These are phyloP conservation scores for Coemansia asiatica DNA, from an alignment of 192 early-diverging fungal species.

Conservation along the genomic window DNA sequence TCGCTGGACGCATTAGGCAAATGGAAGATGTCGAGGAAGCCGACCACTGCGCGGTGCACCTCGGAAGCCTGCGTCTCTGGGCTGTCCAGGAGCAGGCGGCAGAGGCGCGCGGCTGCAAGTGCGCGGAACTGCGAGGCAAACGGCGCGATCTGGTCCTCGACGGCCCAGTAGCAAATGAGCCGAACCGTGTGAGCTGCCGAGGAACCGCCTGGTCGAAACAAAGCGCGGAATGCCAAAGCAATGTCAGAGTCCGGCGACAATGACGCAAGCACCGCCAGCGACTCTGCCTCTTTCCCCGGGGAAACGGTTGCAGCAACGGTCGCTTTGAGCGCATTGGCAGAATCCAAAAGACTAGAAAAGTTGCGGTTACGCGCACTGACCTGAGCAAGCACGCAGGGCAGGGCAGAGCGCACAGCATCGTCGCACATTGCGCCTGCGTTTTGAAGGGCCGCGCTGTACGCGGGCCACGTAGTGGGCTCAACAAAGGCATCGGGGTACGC, in stretches of 20 bases:
- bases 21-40: slow-evolving; percentile 34
- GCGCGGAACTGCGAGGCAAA: slow-evolving; percentile 17
- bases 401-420: not conserved
- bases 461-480: slow-evolving; percentile 46
- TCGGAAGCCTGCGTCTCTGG: not conserved
- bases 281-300: not conserved
- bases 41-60: slow-evolving; percentile 30
- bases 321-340: not conserved
- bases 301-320: not conserved
- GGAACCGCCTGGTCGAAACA: slow-evolving; percentile 5
- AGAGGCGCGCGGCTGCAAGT: slow-evolving; percentile 22
- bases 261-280: slow-evolving; percentile 11
- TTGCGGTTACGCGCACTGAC: slow-evolving; percentile 28
- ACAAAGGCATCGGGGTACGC: slow-evolving; percentile 50
- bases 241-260: slow-evolving; percentile 18
- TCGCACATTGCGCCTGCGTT: not conserved
- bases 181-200: slow-evolving; percentile 17
- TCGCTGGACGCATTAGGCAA: not conserved
- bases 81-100: slow-evolving; percentile 7
- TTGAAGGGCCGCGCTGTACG: slow-evolving; percentile 18
- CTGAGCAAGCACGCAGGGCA: slow-evolving; percentile 9
- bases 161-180: slow-evolving; percentile 45
- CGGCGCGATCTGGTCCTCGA: slow-evolving; percentile 11
- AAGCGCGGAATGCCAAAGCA: not conserved
- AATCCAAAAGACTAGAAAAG: slow-evolving; percentile 14